A percentile compares a stretch with the other conserved stretches of the same genome.
phyloP scores from a whole-genome alignment of 345 rosid species.

The Camelina sativa region DNA sequence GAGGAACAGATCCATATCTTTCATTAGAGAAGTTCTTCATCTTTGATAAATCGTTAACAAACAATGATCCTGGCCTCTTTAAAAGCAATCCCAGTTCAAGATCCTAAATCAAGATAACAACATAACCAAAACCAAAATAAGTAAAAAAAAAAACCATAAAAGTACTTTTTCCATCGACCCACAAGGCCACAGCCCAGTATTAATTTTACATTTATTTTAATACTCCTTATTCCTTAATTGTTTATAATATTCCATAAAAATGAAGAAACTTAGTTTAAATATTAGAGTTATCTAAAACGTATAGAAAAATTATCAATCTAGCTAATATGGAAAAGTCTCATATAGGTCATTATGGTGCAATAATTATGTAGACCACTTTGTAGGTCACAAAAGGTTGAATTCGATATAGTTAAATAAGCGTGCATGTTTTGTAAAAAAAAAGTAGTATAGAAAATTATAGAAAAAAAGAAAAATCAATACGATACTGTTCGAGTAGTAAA shows the following conservation, averaged over 20 bases:
- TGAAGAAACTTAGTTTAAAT: no score
- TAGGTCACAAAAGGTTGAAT: no score
- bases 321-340: not conserved
- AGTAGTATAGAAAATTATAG: no score
- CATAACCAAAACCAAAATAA: not conserved
- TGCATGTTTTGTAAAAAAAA: no score
- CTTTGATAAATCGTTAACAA: slow-evolving; percentile 39
- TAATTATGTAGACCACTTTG: no score
- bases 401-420: no score
- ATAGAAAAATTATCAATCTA: not conserved
- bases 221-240: not conserved
- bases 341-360: no score
- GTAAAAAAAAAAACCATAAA: no score
- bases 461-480: no score
- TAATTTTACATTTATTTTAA: not conserved
- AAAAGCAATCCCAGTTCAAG: slow-evolving; percentile 47
- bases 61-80: slow-evolving; percentile 51
- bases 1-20: slow-evolving; percentile 45
- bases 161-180: no score
- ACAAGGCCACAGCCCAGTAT: not conserved
- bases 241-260: not conserved
- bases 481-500: no score
- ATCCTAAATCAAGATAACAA: slow-evolving; percentile 42
- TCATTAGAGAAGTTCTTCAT: slow-evolving; percentile 38
- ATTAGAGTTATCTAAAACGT: no score